Base-by-base conservation (phyloP, 192 early-diverging fungal genomes). In the Podila horticola region DNA sequence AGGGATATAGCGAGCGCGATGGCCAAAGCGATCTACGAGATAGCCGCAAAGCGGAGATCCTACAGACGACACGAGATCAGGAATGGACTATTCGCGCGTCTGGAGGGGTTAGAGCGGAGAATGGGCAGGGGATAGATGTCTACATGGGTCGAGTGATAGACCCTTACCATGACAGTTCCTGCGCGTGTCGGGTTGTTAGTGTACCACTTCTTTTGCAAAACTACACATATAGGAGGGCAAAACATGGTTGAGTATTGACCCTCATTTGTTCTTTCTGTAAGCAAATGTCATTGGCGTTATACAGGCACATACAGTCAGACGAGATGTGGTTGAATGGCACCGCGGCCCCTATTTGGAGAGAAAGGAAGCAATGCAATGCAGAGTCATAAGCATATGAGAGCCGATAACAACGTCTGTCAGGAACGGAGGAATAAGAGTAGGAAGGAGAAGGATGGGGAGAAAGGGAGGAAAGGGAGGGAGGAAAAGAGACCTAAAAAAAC, bases 191-290 rank as follows among this genome's bases (percentile, higher is more conserved):
- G 64, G 38, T 91, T 82, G 0, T 77, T 79, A 10, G 49, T 60
- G 58, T 88, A 89, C 89, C 90, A 93, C 64, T 91, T 92, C 64
- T 85, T 85, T 67, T 91, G 90, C 24, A 91, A 85, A 55, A 93
- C 87, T 87, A 41, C 7, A 51, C 26, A 17, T 0, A 45, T 17
- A 10, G 41, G 41, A 45, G 34, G 9, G 8, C 1, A 36, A 36
- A 11, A 36, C 34, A 45, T 45, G 15, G 41, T 36, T 36, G 34
- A 36, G 34, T 36, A 45, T 17, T 45, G 41, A 17, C 41, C 41
- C 41, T 45, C 41, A 3, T 17, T 45, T 45, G 13, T 38, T 38
- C 2, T 45, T 45, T 45, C 4, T 45, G 41, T 0, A 45, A 17
- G 4, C 19, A 24, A 24, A 0, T 11, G 24, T 26, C 20, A 55